These are phyloP conservation scores for Ophiostoma sp. DNA, from an alignment of 2,329 filamentous ascomycete genomes.

Conservation along the genomic window DNA sequence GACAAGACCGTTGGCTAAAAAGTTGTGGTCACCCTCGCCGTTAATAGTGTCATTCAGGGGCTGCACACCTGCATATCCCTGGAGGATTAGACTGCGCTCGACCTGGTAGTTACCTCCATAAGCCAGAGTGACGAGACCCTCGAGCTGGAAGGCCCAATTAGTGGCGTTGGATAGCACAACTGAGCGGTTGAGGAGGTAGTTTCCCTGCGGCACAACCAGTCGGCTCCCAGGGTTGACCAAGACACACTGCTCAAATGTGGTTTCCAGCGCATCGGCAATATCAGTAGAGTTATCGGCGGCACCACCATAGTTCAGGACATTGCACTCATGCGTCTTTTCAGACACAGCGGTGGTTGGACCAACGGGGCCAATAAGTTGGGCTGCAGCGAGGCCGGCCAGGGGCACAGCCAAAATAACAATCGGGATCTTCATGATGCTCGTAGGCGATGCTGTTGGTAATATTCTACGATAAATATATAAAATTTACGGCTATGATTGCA, in stretches of 20 bases:
- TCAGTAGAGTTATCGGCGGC: conserved; percentile 7
- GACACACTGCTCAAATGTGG: neutral
- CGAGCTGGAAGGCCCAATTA: conserved; percentile 34
- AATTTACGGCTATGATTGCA: neutral
- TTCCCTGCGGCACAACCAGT: neutral
- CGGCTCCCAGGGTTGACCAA: neutral
- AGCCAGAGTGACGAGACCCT: conserved; percentile 33
- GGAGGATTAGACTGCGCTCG: conserved; percentile 32
- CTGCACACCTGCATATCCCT: conserved; percentile 31
- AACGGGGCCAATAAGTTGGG: conserved; percentile 4
- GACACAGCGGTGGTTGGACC: neutral
- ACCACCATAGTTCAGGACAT: neutral
- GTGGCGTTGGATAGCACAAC: conserved; percentile 25
- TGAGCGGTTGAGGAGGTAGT: conserved; percentile 26
- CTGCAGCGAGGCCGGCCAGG: neutral
- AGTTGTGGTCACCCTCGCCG: conserved; percentile 33
- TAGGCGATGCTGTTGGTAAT: neutral
- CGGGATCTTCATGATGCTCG: neutral
- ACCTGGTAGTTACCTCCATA: conserved; percentile 33
- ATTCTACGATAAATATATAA: neutral
- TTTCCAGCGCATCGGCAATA: conserved; percentile 1
- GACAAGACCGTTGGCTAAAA: conserved; percentile 32
- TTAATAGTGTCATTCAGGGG: conserved; percentile 33
- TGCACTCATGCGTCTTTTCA: neutral
- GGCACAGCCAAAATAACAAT: neutral